Conservation (phyloP, 139 green algal genomes). For the Tetradesmus lagerheimii region DNA sequence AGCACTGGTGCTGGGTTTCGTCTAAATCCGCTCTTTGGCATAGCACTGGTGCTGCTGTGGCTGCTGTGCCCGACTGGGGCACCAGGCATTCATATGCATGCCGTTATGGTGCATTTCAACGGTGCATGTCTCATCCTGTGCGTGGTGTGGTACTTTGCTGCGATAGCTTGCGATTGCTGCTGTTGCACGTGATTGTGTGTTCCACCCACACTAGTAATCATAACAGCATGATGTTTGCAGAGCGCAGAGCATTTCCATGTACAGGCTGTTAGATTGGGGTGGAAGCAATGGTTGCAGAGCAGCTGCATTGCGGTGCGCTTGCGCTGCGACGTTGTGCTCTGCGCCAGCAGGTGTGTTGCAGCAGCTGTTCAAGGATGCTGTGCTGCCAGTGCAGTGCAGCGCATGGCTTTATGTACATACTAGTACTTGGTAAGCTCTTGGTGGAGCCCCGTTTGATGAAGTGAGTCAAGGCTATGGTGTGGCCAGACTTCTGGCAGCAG, state of each 20-base stretch:
- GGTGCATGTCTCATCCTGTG: too few relatives aligned
- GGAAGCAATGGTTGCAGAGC: not conserved
- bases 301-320: not conserved
- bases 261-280: not conserved
- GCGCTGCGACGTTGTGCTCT: too few relatives aligned
- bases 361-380: not conserved
- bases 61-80: not conserved
- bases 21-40: too few relatives aligned
- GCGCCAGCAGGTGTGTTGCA: not conserved
- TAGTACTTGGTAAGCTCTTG: not conserved
- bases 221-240: too few relatives aligned
- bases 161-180: not conserved
- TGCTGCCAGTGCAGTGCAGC: not conserved
- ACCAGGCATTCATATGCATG: too few relatives aligned
- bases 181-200: not conserved
- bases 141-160: not conserved
- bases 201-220: too few relatives aligned
- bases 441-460: too few relatives aligned
- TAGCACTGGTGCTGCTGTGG: not conserved
- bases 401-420: not conserved
- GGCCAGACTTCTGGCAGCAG: too few relatives aligned
- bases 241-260: too few relatives aligned
- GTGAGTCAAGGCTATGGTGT: too few relatives aligned
- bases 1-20: not conserved
- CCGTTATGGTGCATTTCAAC: too few relatives aligned